Percentiles rank a stretch among this genome's conserved stretches.
Evolutionary conservation across 1,284 basidiomycete genomes (phyloP).

Genomic region (Tausonia pullulans): DNA sequence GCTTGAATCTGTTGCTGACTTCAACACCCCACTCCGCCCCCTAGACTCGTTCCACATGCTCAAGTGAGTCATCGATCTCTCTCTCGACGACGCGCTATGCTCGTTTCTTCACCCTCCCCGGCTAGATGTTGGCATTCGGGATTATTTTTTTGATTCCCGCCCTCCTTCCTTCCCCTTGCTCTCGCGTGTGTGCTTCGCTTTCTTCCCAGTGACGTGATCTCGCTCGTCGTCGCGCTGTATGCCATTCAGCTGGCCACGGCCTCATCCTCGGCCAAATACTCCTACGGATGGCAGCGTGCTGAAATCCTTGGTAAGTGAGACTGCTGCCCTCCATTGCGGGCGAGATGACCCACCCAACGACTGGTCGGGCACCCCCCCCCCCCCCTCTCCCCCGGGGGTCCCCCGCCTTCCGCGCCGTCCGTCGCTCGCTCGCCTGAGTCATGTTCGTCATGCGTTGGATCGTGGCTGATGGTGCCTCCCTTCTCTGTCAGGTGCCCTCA

Average conservation of each 20-base stretch:
- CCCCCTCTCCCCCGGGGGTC: no score
- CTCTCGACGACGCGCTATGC: neutral
- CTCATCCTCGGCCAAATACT: conserved; percentile 28
- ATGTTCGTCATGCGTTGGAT: neutral
- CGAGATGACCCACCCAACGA: no score
- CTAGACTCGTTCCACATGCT: conserved; percentile 68
- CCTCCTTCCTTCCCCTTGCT: conserved; percentile 13
- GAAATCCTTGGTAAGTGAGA: conserved; percentile 67
- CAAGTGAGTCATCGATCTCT: conserved; percentile 48
- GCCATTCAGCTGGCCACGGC: conserved; percentile 68
- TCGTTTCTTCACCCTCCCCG: neutral
- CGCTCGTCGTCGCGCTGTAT: conserved; percentile 86
- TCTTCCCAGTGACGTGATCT: conserved; percentile 72
- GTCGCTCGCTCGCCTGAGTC: neutral
- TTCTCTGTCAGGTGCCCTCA: conserved; percentile 43
- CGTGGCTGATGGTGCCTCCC: no score
- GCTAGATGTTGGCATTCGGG: no score
- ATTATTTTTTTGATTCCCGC: neutral
- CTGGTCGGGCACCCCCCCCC: no score
- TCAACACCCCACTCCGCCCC: neutral
- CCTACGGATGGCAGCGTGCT: conserved; percentile 80
- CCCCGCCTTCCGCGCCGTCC: no score
- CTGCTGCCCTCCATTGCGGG: no score
- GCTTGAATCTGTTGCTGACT: neutral
- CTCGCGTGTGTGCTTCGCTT: no score